Evolutionary conservation across 148 eudicot genomes (phyloP).

Genomic region (Cornus florida): DNA sequence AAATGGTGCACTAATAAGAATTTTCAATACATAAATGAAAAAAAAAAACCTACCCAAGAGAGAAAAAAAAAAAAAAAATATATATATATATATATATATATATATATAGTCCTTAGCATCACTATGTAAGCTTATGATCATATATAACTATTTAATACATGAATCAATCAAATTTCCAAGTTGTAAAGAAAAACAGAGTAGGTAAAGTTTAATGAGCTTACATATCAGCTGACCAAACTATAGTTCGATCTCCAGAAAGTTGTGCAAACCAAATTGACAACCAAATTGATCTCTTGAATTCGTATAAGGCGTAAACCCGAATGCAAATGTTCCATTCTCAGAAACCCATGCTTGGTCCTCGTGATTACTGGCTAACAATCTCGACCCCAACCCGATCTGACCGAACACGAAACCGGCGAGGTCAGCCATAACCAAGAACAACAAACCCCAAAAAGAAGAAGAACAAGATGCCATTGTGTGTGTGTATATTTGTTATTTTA

Average conservation of each 20-base stretch:
- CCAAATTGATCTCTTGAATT: conserved; percentile 33
- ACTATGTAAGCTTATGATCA: no score
- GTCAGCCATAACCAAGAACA: conserved; percentile 18
- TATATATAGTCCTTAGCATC: no score
- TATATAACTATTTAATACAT: no score
- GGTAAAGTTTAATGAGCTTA: no score
- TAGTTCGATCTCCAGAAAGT: conserved; percentile 55
- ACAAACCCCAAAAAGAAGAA: conserved; percentile 4
- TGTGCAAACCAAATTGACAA: conserved; percentile 66
- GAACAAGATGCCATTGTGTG: not conserved
- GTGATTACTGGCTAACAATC: conserved; percentile 37
- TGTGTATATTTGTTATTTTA: no score
- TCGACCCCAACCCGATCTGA: conserved; percentile 49
- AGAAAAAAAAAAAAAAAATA: no score
- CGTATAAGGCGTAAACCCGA: conserved; percentile 56
- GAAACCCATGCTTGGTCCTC: conserved; percentile 69
- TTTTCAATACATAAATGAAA: no score
- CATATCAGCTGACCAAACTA: conserved; percentile 75
- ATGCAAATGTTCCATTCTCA: conserved; percentile 80
- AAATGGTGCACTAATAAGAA: no score
- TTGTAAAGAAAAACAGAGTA: no score
- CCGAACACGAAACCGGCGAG: conserved; percentile 21
- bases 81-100: no score
- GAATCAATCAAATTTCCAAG: no score
- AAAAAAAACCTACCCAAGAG: no score